Evolutionary conservation across 164 flowering plant species (phyloP).

Genomic region (Kingdonia uniflora): DNA sequence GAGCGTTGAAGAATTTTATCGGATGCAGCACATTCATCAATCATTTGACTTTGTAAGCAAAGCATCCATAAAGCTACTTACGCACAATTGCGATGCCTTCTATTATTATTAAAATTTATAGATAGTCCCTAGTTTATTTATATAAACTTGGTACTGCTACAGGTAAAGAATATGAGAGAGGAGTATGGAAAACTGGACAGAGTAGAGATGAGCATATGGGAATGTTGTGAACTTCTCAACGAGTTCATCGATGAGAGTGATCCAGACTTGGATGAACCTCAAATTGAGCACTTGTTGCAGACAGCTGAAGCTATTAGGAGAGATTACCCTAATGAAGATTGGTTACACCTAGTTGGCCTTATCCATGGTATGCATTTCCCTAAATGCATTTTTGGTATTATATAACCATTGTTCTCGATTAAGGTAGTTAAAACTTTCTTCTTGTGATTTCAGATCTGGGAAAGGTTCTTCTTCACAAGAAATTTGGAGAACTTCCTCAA

Average conservation of each 20-base stretch:
- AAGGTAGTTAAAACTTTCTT: neutral
- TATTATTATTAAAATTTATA: no score
- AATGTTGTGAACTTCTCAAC: constrained; percentile 32
- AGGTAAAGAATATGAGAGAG: constrained; percentile 35
- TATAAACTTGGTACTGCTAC: neutral
- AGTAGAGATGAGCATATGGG: constrained; percentile 42
- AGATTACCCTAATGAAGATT: constrained; percentile 32
- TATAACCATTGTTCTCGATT: neutral
- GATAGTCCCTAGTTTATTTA: no score
- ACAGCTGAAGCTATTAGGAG: constrained; percentile 31
- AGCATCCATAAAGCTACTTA: no score
- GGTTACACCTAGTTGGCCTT: constrained; percentile 37
- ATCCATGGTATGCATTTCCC: constrained; percentile 23
- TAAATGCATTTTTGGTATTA: neutral
- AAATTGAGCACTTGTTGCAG: constrained; percentile 31
- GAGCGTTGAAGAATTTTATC: constrained; percentile 36
- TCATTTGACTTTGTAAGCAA: constrained; percentile 36
- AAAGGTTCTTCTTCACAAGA: constrained; percentile 46
- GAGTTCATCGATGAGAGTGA: constrained; percentile 34
- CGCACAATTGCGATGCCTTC: no score
- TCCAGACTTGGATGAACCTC: constrained; percentile 38
- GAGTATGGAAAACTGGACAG: constrained; percentile 29
- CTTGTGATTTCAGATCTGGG: constrained; percentile 40
- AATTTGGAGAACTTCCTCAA: constrained; percentile 27
- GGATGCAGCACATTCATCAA: constrained; percentile 36